Percentiles rank a stretch among this genome's conserved stretches.
These are phyloP conservation scores for Flaveria sonorensis DNA, from an alignment of 129 eudicot genomes.

Conservation along the genomic window DNA sequence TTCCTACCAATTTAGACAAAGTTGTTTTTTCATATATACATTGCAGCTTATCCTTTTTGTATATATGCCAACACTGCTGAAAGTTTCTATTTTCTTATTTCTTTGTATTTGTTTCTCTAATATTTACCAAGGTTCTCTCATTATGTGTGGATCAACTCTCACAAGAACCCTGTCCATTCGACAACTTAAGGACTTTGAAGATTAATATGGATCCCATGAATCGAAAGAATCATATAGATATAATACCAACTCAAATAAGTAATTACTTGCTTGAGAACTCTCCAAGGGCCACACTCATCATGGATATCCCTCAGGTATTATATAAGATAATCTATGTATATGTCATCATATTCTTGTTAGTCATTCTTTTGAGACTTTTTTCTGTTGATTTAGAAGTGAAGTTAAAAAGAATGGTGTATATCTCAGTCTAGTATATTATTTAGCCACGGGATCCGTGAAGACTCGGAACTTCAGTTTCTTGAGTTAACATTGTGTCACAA, in stretches of 20 bases:
- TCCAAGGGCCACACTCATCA: conserved; percentile 7
- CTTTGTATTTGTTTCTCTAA: background rate
- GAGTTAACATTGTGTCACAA: too few species aligned
- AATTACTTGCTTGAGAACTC: conserved; percentile 27
- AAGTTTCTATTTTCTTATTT: background rate
- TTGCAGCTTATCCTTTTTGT: background rate
- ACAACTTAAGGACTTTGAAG: conserved; percentile 16
- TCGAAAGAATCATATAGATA: background rate
- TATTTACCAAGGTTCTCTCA: conserved; percentile 12
- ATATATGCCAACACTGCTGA: background rate
- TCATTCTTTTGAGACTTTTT: background rate
- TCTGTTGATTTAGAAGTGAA: background rate
- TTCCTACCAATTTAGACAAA: background rate
- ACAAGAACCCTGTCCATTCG: background rate
- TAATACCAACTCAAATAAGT: background rate
- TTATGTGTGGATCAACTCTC: background rate
- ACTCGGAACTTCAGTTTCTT: too few species aligned
- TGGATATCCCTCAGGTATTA: conserved; percentile 14
- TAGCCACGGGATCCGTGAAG: background rate
- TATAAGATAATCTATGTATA: background rate
- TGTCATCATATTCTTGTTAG: background rate
- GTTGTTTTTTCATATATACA: background rate
- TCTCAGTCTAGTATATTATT: background rate
- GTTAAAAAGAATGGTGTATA: background rate
- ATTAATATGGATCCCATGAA: background rate